phyloP scores from a whole-genome alignment of 2,329 filamentous ascomycete genomes.

The Cladosporium velox region DNA sequence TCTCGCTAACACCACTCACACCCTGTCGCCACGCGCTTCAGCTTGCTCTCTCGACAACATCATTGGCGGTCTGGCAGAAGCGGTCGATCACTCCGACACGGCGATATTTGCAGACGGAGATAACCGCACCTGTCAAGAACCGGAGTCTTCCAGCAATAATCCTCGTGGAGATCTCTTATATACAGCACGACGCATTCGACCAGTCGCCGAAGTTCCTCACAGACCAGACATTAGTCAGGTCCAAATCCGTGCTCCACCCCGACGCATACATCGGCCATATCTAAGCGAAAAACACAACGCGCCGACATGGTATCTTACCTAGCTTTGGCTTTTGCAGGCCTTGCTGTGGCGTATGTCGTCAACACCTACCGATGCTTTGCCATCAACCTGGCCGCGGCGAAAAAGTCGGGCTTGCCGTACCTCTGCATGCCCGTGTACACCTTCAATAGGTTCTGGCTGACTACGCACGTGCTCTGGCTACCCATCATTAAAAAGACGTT shows the following conservation, averaged over 20 bases:
- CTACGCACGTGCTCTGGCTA: conserved; percentile 57
- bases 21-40: neutral
- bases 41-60: neutral
- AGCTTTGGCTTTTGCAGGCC: conserved; percentile 32
- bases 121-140: neutral
- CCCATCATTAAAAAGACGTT: conserved; percentile 56
- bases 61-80: neutral
- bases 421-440: conserved; percentile 47
- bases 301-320: conserved; percentile 27
- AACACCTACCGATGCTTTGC: conserved; percentile 41
- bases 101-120: neutral
- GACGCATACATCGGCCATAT: neutral
- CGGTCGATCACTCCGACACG: neutral
- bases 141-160: neutral
- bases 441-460: conserved; percentile 58
- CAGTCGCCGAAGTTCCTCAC: neutral
- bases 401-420: conserved; percentile 49
- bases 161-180: neutral
- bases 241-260: neutral
- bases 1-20: neutral
- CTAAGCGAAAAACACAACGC: neutral
- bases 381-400: conserved; percentile 47
- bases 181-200: neutral
- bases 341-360: conserved; percentile 39
- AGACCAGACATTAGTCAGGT: neutral